Percentiles rank a stretch among this genome's conserved stretches.
Conservation (phyloP, 495 filamentous ascomycete genomes). For the Hypoxylon intermedium region DNA sequence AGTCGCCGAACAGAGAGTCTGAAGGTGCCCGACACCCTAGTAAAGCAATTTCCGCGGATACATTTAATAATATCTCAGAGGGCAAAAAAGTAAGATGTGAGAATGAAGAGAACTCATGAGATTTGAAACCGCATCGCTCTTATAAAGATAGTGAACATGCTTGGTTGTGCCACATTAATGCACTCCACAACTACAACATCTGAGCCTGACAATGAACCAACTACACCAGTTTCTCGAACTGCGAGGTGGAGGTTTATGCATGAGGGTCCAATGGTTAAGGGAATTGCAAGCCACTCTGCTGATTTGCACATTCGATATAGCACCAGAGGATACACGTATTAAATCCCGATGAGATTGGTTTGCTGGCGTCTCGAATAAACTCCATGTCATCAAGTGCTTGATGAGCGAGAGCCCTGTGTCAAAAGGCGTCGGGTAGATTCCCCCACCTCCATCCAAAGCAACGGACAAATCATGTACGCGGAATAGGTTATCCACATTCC, state of each 20-base stretch:
- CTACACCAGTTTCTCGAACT: no score
- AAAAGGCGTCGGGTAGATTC: no score
- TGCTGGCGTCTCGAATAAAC: background rate
- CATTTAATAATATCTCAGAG: slow-evolving; percentile 6
- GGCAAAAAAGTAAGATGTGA: background rate
- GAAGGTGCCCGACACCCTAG: slow-evolving; percentile 23
- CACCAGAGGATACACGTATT: no score
- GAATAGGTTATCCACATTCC: slow-evolving; percentile 31
- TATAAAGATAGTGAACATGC: background rate
- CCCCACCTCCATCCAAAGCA: background rate
- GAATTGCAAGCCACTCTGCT: no score
- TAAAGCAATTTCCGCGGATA: slow-evolving; percentile 18
- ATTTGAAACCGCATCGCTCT: background rate
- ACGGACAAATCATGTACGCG: slow-evolving; percentile 19
- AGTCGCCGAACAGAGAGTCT: slow-evolving; percentile 18
- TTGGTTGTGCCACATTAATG: no score
- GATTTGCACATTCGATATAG: no score
- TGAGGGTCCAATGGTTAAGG: no score
- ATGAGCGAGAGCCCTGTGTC: no score
- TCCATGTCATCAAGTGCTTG: background rate
- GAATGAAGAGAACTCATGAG: slow-evolving; percentile 4
- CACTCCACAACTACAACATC: no score
- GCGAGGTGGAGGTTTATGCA: no score
- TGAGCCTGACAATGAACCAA: no score
- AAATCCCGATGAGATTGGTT: background rate